A percentile compares a stretch with the other conserved stretches of the same genome.
Conservation (phyloP, 192 early-diverging fungal genomes). For the Gigaspora rosea region DNA sequence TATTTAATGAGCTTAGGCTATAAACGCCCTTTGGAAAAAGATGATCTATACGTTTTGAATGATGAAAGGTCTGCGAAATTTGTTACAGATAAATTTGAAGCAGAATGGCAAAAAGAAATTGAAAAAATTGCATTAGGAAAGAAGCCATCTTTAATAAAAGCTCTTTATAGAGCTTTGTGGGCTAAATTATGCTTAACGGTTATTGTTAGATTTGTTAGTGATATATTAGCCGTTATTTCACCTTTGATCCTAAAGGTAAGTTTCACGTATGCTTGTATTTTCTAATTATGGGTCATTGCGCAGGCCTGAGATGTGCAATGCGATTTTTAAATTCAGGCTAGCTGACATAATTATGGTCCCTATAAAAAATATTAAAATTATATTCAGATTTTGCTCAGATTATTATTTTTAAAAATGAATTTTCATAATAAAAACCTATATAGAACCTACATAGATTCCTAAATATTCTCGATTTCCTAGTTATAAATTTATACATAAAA, state of each 20-base stretch:
- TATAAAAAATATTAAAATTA: too few species aligned
- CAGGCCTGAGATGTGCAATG: too few species aligned
- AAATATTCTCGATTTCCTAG: too few species aligned
- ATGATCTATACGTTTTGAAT: slow-evolving; percentile 57
- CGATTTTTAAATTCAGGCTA: too few species aligned
- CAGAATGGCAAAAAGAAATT: slow-evolving; percentile 37
- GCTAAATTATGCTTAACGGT: slow-evolving; percentile 46
- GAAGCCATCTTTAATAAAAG: slow-evolving; percentile 40
- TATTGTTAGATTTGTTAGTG: slow-evolving; percentile 38
- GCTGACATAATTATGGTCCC: too few species aligned
- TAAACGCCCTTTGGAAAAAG: slow-evolving; percentile 60
- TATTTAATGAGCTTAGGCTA: slow-evolving; percentile 67
- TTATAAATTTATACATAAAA: too few species aligned
- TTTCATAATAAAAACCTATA: too few species aligned
- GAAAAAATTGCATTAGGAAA: slow-evolving; percentile 32
- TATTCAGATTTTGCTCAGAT: too few species aligned
- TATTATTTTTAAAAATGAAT: too few species aligned
- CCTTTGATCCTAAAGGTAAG: slow-evolving; percentile 33
- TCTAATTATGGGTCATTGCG: too few species aligned
- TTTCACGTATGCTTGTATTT: background rate
- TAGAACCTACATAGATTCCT: too few species aligned
- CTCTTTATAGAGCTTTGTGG: slow-evolving; percentile 44
- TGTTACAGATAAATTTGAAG: slow-evolving; percentile 35
- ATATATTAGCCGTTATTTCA: slow-evolving; percentile 39
- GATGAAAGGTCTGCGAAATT: slow-evolving; percentile 39